These are phyloP conservation scores for Arachnopeziza araneosa DNA, from an alignment of 2,329 filamentous ascomycete genomes.

Conservation along the genomic window DNA sequence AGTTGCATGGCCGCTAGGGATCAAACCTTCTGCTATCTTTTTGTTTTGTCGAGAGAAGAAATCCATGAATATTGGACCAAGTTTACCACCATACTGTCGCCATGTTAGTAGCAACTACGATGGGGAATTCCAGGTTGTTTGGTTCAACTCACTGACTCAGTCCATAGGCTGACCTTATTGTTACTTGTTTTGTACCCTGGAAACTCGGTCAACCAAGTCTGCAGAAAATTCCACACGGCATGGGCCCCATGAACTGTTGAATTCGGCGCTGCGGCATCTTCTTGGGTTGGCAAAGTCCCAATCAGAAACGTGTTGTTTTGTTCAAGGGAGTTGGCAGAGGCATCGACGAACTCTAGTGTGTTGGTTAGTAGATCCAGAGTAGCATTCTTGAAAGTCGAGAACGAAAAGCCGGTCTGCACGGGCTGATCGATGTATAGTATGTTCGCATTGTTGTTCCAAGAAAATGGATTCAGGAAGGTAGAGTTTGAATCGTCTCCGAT, in stretches of 20 bases:
- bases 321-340: constrained; percentile 29
- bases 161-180: constrained; percentile 54
- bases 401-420: constrained; percentile 38
- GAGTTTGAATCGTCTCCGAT: constrained; percentile 34
- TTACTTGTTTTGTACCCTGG: constrained; percentile 46
- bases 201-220: constrained; percentile 51
- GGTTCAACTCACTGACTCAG: constrained; percentile 20
- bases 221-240: constrained; percentile 46
- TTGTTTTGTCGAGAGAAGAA: constrained; percentile 56
- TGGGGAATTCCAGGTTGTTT: not conserved
- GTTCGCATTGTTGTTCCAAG: constrained; percentile 55
- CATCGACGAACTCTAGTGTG: constrained; percentile 18
- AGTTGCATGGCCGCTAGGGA: constrained; percentile 43
- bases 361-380: not conserved
- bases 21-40: constrained; percentile 41
- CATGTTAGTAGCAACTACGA: constrained; percentile 36
- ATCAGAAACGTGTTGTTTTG: constrained; percentile 49
- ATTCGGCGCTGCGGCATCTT: constrained; percentile 36
- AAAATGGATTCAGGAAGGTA: constrained; percentile 41
- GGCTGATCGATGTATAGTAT: constrained; percentile 37
- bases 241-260: constrained; percentile 29
- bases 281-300: constrained; percentile 40
- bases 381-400: constrained; percentile 35
- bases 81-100: constrained; percentile 55
- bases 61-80: constrained; percentile 55